Conservation (phyloP, 192 early-diverging fungal species). For the Backusella macrospora region DNA sequence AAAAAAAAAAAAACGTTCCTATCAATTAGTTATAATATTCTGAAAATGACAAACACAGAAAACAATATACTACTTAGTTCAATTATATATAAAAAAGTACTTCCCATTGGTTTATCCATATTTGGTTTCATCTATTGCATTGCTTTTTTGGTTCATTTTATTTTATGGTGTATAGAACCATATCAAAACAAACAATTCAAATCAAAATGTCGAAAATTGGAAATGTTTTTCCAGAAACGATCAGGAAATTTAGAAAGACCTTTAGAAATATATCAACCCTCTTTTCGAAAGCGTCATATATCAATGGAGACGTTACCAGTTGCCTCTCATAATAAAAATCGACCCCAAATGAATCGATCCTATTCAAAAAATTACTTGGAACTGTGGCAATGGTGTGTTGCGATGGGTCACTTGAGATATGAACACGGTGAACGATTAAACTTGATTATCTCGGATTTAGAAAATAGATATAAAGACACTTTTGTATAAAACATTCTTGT, state of each 20-base stretch:
- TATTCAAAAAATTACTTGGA: constrained; percentile 1
- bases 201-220: constrained; percentile 2
- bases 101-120: not conserved
- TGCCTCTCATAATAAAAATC: not conserved
- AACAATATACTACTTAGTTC: not conserved
- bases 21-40: not conserved
- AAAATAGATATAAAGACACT: not conserved
- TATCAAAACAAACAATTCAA: not conserved
- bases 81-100: not conserved
- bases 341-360: not conserved
- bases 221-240: not conserved
- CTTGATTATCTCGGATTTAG: constrained; percentile 3
- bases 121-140: not conserved
- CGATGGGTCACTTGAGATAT: constrained; percentile 21
- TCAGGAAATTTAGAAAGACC: not conserved
- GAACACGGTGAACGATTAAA: constrained; percentile 12
- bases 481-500: not conserved
- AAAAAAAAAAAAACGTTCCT: not conserved
- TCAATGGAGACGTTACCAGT: not conserved
- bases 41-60: not conserved
- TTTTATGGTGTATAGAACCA: not conserved
- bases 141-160: not conserved
- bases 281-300: not conserved
- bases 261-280: not conserved
- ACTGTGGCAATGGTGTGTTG: constrained; percentile 21